Evolutionary conservation across 495 filamentous ascomycete genomes (phyloP), one percentile per base, ranked within the genome.

Genomic region (Aspergillus sclerotiicarbonarius): DNA sequence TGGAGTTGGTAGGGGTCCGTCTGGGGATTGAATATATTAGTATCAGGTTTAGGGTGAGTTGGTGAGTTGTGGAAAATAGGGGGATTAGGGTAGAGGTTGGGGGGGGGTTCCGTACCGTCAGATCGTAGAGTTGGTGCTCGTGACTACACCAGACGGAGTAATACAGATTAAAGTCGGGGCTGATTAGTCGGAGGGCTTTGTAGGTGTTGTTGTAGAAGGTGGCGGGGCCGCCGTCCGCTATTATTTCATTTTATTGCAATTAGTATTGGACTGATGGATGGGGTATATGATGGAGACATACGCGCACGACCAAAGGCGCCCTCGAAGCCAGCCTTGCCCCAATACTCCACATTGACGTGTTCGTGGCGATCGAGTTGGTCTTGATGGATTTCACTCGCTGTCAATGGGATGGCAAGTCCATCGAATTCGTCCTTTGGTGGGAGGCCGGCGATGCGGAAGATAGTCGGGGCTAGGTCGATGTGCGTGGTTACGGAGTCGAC

Each of bases 391-490:
- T 37, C 59, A 0, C 1, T 13, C 12, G 8, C 37, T 8, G 19
- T 43, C 12, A 86, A 62, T 1, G 83, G 82, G 20, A 88, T 80
- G 0, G 82, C 74, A 15, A 76, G 76, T 2, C 84, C 84, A 60
- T 88, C 85, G 59, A 88, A 85, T 44, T 85, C 83, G 0, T 75
- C 64, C 2, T 81, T 71, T 13, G 69, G 55, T 9, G 71, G 67
- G n/a, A 76, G 71, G 0, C 80, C 79, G 4, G 80, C 82, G 1
- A 77, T 54, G 13, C 78, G 60, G 39, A 90, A 69, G 29, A 90
- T 72, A 0, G 87, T 89, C 9, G 88, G 85, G 2, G 85, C 88
- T 3, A 91, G 62, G 59, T 90, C 88, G 0, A 85, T 83, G 62
- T 90, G 88, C 0, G 87, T 80, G 0, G 87, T 88, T 3, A 90